Conservation (phyloP, 2,329 filamentous ascomycete genomes). For the Geosmithia flava region DNA sequence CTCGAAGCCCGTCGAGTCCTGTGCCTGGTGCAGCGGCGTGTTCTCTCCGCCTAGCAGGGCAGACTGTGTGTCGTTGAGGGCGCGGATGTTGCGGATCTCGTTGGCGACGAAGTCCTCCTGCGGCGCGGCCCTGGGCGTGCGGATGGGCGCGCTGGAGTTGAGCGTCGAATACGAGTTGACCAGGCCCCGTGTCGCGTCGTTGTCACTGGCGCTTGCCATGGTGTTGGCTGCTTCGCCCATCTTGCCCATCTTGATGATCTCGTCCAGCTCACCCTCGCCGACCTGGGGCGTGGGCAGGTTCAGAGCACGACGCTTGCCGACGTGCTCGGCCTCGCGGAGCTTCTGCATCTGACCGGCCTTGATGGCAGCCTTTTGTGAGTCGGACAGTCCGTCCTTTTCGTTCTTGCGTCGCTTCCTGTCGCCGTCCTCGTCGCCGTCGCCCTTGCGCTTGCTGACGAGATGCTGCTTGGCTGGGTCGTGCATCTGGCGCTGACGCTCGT, state of each 20-base stretch:
- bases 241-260: conserved; percentile 98
- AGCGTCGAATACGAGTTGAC: conserved; percentile 78
- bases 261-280: conserved; percentile 82
- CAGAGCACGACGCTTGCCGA: conserved; percentile 79
- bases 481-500: conserved; percentile 71
- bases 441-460: conserved; percentile 83
- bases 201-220: conserved; percentile 66
- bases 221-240: conserved; percentile 74
- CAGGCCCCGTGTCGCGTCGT: conserved; percentile 72
- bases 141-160: conserved; percentile 73
- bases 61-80: conserved; percentile 86
- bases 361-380: conserved; percentile 73
- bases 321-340: conserved; percentile 91
- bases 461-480: conserved; percentile 93
- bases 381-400: conserved; percentile 69
- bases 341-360: conserved; percentile 92
- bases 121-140: conserved; percentile 80
- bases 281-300: conserved; percentile 83
- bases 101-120: conserved; percentile 95
- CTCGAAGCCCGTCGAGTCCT: conserved; percentile 76
- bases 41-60: conserved; percentile 91
- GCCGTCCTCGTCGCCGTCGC: conserved; percentile 72
- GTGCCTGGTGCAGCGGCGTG: conserved; percentile 71
- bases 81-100: conserved; percentile 86
- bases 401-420: conserved; percentile 82